Percentiles rank a stretch among this genome's conserved stretches.
phyloP scores from a whole-genome alignment of 805 yeast species.

The Myxozyma sirexii region DNA sequence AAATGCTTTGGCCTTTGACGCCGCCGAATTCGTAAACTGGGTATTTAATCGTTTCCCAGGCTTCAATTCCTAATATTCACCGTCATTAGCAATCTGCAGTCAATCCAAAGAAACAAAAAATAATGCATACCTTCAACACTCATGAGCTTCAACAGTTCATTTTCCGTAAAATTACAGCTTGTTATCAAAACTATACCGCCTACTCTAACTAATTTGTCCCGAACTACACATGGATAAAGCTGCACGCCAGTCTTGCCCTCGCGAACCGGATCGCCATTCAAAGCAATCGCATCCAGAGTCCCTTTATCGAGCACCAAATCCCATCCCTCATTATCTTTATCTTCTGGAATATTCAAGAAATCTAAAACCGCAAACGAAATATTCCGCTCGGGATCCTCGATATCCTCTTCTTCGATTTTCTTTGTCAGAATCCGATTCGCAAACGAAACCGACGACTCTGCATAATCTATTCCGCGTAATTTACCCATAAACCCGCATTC shows the following conservation, averaged over 20 bases:
- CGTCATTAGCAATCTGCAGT: neutral
- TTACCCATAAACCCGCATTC: slow-evolving; percentile 54
- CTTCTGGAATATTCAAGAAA: slow-evolving; percentile 51
- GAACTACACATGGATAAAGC: slow-evolving; percentile 65
- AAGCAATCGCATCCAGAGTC: slow-evolving; percentile 93
- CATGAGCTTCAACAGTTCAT: slow-evolving; percentile 64
- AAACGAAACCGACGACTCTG: slow-evolving; percentile 75
- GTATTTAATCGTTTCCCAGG: slow-evolving; percentile 70
- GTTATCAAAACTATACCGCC: slow-evolving; percentile 74
- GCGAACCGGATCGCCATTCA: slow-evolving; percentile 59
- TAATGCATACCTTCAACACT: slow-evolving; percentile 44
- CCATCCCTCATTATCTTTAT: slow-evolving; percentile 50
- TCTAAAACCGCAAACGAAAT: slow-evolving; percentile 68
- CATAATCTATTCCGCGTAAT: slow-evolving; percentile 82
- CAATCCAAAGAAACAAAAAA: slow-evolving; percentile 20
- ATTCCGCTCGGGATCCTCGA: slow-evolving; percentile 35
- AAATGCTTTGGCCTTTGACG: slow-evolving; percentile 79
- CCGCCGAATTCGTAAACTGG: slow-evolving; percentile 92
- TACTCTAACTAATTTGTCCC: slow-evolving; percentile 52
- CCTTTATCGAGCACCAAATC: slow-evolving; percentile 92
- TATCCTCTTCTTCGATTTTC: slow-evolving; percentile 44
- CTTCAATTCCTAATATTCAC: slow-evolving; percentile 47
- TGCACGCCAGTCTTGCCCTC: slow-evolving; percentile 44
- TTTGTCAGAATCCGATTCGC: slow-evolving; percentile 59
- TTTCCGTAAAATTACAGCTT: slow-evolving; percentile 89